Base-by-base conservation (phyloP, 345 rosid genomes). In the Lepidium aucheri region DNA sequence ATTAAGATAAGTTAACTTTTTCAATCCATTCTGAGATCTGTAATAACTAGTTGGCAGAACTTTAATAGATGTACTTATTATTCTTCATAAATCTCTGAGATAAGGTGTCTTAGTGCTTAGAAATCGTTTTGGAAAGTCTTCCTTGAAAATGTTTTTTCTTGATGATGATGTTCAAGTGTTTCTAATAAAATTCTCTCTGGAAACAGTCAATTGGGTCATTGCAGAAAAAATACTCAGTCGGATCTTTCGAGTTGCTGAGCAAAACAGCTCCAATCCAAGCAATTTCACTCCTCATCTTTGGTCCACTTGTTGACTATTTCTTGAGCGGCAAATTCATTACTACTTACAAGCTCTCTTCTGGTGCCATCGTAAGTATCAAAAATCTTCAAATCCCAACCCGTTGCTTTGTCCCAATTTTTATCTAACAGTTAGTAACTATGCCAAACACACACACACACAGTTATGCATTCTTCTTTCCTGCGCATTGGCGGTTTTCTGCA, bases 181-280 rank as follows among this genome's bases (percentile, higher is more conserved):
- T 57, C 58, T 77, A 75, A 34, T 38, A 1, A n/a, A 40, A 4
- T 20, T 43, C n/a, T 47, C 34, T 76, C 22, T 46, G 61, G 67
- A 51, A 46, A 66, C 80, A 90, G 97, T 82, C 96, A 22, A 93
- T 93, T 41, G 98, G 98, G 40, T 93, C 98, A 65, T 72, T 87
- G 26, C 97, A 93, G 77, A 84, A 81, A 87, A 93, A 93, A 65
- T 93, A 93, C 79, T 80, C 96, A 5, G 72, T 93, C 45, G 96
- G 97, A 66, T 93, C 98, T 11, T 93, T 93, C 62, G 97, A 93
- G 74, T 79, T 93, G 80, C 79, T 93, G 65, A 90, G 97, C 67
- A 88, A 79, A 77, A 93, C 97, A 9, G 98, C 98, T 74, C 98
- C 98, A 43, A 93, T 93, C 68, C 98, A 93, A 85, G 97, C 97